Evolutionary conservation across 2,329 filamentous ascomycete species (phyloP).

Genomic region (Colletotrichum caudatum): DNA sequence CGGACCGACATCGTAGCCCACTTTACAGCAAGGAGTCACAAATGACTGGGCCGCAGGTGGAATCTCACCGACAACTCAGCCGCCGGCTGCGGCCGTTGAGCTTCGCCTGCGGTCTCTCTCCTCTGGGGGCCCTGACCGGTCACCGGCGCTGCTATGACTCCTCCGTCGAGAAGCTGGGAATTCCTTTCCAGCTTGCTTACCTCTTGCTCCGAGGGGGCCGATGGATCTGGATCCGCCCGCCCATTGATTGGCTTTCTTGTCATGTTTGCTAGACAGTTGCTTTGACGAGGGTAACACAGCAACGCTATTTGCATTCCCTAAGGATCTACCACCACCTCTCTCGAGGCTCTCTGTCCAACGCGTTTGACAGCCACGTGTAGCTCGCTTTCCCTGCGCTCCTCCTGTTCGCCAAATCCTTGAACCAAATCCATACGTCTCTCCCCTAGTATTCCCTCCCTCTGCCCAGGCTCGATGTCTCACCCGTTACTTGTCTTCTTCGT

Average conservation of each 20-base stretch:
- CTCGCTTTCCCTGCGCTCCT: not conserved
- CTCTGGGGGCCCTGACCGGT: slow-evolving; percentile 17
- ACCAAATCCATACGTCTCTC: not conserved
- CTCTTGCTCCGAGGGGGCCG: not conserved
- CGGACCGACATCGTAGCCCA: slow-evolving; percentile 29
- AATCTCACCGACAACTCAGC: slow-evolving; percentile 32
- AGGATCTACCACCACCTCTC: slow-evolving; percentile 6
- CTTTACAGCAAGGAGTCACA: slow-evolving; percentile 32
- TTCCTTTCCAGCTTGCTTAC: slow-evolving; percentile 9
- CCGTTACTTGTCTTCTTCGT: slow-evolving; percentile 16
- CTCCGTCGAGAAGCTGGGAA: not conserved
- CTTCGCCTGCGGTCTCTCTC: slow-evolving; percentile 14
- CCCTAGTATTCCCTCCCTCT: not conserved
- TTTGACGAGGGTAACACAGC: slow-evolving; percentile 21
- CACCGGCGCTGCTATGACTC: slow-evolving; percentile 31
- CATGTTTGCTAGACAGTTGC: not conserved
- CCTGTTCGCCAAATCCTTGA: not conserved
- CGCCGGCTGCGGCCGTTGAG: slow-evolving; percentile 38
- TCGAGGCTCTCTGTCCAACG: not conserved
- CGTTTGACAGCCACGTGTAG: not conserved
- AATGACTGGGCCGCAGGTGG: slow-evolving; percentile 29
- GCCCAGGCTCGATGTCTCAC: slow-evolving; percentile 18
- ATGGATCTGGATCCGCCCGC: not conserved
- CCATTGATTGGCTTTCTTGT: slow-evolving; percentile 10
- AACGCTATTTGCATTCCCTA: slow-evolving; percentile 24